Conservation (phyloP, 2,329 filamentous ascomycete species). For the Metarhizium anisopliae region DNA sequence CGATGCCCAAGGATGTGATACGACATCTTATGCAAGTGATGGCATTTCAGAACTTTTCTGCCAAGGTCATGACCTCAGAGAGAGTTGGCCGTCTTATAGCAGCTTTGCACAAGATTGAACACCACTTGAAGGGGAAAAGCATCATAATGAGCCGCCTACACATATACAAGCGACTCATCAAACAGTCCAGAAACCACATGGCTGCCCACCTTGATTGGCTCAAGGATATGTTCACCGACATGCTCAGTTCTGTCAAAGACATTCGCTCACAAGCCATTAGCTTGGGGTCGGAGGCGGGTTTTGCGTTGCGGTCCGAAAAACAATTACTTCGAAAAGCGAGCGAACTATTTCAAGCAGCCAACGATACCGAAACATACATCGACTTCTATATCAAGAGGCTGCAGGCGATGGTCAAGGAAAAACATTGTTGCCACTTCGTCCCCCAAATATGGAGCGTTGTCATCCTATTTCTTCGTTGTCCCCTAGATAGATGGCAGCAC, state of each 20-base stretch:
- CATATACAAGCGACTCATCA: slow-evolving; percentile 70
- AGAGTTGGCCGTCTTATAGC: slow-evolving; percentile 63
- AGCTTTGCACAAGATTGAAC: slow-evolving; percentile 62
- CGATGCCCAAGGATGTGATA: slow-evolving; percentile 65
- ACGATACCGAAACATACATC: slow-evolving; percentile 52
- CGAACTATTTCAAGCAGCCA: slow-evolving; percentile 47
- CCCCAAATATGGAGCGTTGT: slow-evolving; percentile 86
- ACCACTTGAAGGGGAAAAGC: slow-evolving; percentile 69
- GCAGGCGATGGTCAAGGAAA: slow-evolving; percentile 57
- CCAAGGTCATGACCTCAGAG: slow-evolving; percentile 63
- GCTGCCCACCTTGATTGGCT: slow-evolving; percentile 68
- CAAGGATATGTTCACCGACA: slow-evolving; percentile 68
- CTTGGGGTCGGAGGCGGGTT: slow-evolving; percentile 63
- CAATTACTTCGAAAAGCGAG: slow-evolving; percentile 57
- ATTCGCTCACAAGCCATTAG: slow-evolving; percentile 66
- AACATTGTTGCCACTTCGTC: slow-evolving; percentile 45
- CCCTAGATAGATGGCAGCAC: slow-evolving; percentile 60
- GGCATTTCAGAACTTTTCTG: slow-evolving; percentile 68
- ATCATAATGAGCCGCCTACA: slow-evolving; percentile 68
- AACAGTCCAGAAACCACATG: slow-evolving; percentile 65
- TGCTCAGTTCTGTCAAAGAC: slow-evolving; percentile 71
- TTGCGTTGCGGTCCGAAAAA: slow-evolving; percentile 59
- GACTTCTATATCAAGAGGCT: slow-evolving; percentile 61
- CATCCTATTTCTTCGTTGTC: slow-evolving; percentile 65
- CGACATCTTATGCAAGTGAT: slow-evolving; percentile 75